Percentiles rank a stretch among this genome's conserved stretches.
phyloP scores from a whole-genome alignment of 768 basidiomycete genomes.

The Phlebiopsis flavidoalba region DNA sequence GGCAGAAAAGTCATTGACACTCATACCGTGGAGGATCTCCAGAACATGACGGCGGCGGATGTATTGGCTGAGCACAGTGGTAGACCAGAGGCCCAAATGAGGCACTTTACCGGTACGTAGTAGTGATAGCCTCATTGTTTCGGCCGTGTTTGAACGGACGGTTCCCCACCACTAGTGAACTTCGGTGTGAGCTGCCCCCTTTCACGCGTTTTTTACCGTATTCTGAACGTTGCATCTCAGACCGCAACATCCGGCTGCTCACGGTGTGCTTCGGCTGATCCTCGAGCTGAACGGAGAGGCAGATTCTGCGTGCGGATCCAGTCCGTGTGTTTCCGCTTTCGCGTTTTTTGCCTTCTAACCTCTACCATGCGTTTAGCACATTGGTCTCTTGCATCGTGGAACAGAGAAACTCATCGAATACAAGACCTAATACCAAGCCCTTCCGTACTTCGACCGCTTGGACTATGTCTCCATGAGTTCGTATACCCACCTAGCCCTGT shows the following conservation, averaged over 20 bases:
- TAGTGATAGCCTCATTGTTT: neutral
- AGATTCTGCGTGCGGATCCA: slow-evolving; percentile 83
- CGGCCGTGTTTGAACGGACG: neutral
- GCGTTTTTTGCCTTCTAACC: neutral
- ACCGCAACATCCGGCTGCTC: slow-evolving; percentile 97
- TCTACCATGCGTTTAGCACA: slow-evolving; percentile 49
- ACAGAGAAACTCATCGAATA: slow-evolving; percentile 99
- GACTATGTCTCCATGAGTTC: slow-evolving; percentile 99
- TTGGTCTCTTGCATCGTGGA: slow-evolving; percentile 93
- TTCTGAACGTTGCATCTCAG: slow-evolving; percentile 31
- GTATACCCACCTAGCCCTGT: slow-evolving; percentile 22
- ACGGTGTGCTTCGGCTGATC: slow-evolving; percentile 97
- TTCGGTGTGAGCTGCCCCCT: slow-evolving; percentile 65
- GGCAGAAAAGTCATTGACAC: slow-evolving; percentile 43
- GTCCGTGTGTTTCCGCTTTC: slow-evolving; percentile 33
- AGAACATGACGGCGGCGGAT: slow-evolving; percentile 71
- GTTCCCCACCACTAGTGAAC: slow-evolving; percentile 57
- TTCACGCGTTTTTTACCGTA: neutral
- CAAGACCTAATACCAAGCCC: slow-evolving; percentile 97
- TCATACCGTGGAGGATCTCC: slow-evolving; percentile 81
- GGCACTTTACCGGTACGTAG: slow-evolving; percentile 86
- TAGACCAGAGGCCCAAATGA: slow-evolving; percentile 72
- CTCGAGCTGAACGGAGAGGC: slow-evolving; percentile 97
- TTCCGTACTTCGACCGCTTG: slow-evolving; percentile 97
- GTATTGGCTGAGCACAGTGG: slow-evolving; percentile 73